Conservation (phyloP, 768 basidiomycete genomes). For the Lactarius sanguifluus region DNA sequence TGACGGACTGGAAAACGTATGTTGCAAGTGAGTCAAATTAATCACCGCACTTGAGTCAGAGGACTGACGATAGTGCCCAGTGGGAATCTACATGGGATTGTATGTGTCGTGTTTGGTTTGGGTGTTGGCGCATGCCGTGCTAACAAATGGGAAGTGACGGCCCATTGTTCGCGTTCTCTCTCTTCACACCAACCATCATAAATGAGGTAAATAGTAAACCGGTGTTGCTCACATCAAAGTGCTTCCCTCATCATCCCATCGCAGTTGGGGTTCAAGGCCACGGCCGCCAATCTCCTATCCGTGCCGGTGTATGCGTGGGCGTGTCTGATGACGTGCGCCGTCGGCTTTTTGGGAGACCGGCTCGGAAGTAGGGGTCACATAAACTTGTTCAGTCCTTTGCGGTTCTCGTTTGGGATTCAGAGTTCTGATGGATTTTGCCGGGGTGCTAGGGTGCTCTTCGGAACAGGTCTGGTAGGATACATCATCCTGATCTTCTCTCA, state of each 20-base stretch:
- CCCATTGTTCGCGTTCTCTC: conserved; percentile 56
- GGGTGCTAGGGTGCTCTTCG: conserved; percentile 18
- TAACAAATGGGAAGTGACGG: conserved; percentile 40
- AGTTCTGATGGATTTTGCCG: not conserved
- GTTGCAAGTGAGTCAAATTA: conserved; percentile 51
- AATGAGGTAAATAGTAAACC: conserved; percentile 44
- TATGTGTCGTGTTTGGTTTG: conserved; percentile 37
- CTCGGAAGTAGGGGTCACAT: conserved; percentile 55
- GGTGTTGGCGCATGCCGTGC: conserved; percentile 5
- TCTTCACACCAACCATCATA: conserved; percentile 48
- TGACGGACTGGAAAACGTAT: conserved; percentile 75
- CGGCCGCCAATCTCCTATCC: conserved; percentile 68
- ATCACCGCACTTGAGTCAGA: not conserved
- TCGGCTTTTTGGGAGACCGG: conserved; percentile 65
- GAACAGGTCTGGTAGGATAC: conserved; percentile 55
- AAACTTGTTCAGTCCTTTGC: conserved; percentile 50
- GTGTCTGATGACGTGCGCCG: conserved; percentile 59
- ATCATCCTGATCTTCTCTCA: conserved; percentile 63
- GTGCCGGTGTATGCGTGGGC: conserved; percentile 78
- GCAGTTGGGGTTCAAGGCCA: conserved; percentile 55
- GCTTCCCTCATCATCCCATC: not conserved
- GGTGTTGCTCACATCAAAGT: not conserved
- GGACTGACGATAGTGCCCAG: conserved; percentile 35
- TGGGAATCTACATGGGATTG: conserved; percentile 74
- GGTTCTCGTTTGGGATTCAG: conserved; percentile 11